Evolutionary conservation across 352 stramenopile genomes (phyloP).

Genomic region (Albugo candida): DNA sequence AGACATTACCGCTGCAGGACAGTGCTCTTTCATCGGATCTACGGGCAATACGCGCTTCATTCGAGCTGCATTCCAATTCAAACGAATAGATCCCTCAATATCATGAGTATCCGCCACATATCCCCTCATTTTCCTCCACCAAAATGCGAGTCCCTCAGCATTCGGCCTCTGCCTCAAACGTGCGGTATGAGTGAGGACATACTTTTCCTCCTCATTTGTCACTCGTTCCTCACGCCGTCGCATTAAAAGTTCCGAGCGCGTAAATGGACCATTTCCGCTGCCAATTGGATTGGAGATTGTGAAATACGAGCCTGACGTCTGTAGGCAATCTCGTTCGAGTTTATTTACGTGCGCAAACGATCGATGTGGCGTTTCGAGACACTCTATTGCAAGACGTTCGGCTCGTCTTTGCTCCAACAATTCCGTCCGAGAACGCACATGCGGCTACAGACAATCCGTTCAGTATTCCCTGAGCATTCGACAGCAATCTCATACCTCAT

Average conservation of each 20-base stretch:
- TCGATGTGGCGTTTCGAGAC: neutral
- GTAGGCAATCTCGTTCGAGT: neutral
- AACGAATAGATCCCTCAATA: constrained; percentile 19
- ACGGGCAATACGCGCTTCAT: constrained; percentile 5
- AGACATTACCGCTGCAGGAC: constrained; percentile 10
- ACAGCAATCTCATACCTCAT: no score
- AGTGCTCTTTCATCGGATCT: constrained; percentile 26
- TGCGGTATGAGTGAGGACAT: no score
- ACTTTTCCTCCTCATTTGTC: no score
- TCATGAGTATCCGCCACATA: constrained; percentile 35
- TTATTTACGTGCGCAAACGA: neutral
- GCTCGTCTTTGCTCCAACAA: neutral
- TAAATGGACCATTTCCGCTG: no score
- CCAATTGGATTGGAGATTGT: no score
- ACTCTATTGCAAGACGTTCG: neutral
- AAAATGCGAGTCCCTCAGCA: constrained; percentile 16
- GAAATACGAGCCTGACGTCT: neutral
- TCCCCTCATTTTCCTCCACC: constrained; percentile 31
- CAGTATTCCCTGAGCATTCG: no score
- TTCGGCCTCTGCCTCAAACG: constrained; percentile 21
- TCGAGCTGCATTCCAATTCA: constrained; percentile 15
- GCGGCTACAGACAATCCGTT: no score
- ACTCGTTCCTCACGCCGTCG: no score
- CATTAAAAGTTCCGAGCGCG: no score
- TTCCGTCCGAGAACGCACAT: neutral